Percentiles rank a stretch among this genome's conserved stretches.
Evolutionary conservation across 352 stramenopile species (phyloP).

Genomic region (Pythium periplocum): DNA sequence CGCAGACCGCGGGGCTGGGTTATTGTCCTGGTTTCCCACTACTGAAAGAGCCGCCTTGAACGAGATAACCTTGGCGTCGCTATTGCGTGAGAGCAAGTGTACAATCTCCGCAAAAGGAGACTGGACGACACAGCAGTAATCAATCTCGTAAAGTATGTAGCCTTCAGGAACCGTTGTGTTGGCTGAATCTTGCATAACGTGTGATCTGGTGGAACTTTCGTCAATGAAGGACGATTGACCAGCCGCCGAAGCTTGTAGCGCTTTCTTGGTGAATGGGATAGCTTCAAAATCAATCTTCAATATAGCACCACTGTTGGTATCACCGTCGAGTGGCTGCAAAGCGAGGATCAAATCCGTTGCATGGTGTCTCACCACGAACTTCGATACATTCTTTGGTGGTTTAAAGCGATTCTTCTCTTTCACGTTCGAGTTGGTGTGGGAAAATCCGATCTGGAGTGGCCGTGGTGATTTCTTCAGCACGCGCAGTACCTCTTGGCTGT

Average conservation of each 20-base stretch:
- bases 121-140: constrained; percentile 44
- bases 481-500: constrained; percentile 41
- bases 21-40: constrained; percentile 18
- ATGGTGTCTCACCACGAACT: constrained; percentile 40
- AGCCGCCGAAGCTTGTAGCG: not conserved
- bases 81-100: constrained; percentile 47
- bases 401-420: constrained; percentile 34
- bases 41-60: constrained; percentile 54
- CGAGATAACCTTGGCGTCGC: constrained; percentile 33
- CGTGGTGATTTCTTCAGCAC: constrained; percentile 42
- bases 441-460: constrained; percentile 58
- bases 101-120: constrained; percentile 60
- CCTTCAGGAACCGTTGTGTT: constrained; percentile 33
- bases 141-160: constrained; percentile 61
- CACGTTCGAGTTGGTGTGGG: constrained; percentile 15
- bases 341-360: constrained; percentile 37
- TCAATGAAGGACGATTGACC: not conserved
- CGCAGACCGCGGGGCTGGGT: constrained; percentile 11
- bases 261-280: constrained; percentile 24
- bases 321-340: constrained; percentile 44
- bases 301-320: constrained; percentile 38
- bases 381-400: constrained; percentile 42
- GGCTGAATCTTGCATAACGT: constrained; percentile 11
- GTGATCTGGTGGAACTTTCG: not conserved
- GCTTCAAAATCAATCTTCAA: constrained; percentile 41